Conservation (phyloP, 2,329 filamentous ascomycete genomes). For the Sporothrix inflata region DNA sequence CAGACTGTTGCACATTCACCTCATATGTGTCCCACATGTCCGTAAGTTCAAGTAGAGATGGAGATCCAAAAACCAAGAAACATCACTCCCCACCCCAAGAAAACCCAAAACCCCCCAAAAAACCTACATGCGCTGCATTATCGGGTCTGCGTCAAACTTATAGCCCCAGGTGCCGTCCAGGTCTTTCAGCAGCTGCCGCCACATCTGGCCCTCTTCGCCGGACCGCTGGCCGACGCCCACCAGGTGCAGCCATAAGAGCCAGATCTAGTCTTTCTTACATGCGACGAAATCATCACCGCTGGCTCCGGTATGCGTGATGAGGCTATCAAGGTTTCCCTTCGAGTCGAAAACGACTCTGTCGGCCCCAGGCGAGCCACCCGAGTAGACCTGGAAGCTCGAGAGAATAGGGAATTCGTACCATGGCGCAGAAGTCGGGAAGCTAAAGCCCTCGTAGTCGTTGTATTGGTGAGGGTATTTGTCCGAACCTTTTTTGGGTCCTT, state of each 20-base stretch:
- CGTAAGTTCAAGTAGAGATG: too few species aligned
- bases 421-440: conserved; percentile 44
- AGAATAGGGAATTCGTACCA: conserved; percentile 53
- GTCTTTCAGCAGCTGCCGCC: conserved; percentile 33
- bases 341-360: conserved; percentile 66
- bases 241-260: background rate
- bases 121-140: conserved; percentile 3
- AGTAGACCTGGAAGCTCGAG: conserved; percentile 42
- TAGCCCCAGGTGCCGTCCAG: conserved; percentile 35
- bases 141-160: conserved; percentile 28
- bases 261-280: conserved; percentile 45
- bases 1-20: too few species aligned
- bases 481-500: conserved; percentile 13
- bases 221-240: conserved; percentile 30
- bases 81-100: too few species aligned
- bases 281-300: conserved; percentile 65
- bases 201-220: conserved; percentile 32
- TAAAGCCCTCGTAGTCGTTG: conserved; percentile 50
- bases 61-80: too few species aligned
- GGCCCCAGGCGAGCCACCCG: conserved; percentile 60
- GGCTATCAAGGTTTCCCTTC: conserved; percentile 55
- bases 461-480: conserved; percentile 50
- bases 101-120: too few species aligned
- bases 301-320: conserved; percentile 69
- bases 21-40: too few species aligned